These are phyloP conservation scores for Talaromyces pinophilus DNA, from an alignment of 2,329 filamentous ascomycete species.

Conservation along the genomic window DNA sequence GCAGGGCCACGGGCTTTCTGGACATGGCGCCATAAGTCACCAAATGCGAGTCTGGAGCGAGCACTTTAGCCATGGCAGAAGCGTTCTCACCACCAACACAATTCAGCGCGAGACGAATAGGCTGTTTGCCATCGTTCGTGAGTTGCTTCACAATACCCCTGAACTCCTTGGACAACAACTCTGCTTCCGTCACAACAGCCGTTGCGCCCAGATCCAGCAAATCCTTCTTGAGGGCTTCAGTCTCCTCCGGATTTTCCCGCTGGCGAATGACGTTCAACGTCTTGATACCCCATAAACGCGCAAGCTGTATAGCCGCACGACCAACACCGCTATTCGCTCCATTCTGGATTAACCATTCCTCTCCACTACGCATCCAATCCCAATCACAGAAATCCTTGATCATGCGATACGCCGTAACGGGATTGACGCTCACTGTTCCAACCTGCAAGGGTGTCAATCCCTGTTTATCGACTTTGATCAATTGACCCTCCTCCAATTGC, in stretches of 20 bases:
- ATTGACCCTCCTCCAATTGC: conserved; percentile 59
- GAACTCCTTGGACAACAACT: conserved; percentile 51
- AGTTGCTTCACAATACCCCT: conserved; percentile 61
- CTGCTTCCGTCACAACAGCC: conserved; percentile 63
- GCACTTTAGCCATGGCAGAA: conserved; percentile 71
- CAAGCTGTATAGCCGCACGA: conserved; percentile 86
- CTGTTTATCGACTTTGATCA: conserved; percentile 70
- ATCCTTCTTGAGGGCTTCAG: conserved; percentile 63
- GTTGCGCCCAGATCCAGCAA: conserved; percentile 63
- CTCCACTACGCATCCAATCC: conserved; percentile 57
- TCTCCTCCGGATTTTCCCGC: conserved; percentile 64
- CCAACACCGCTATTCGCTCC: conserved; percentile 94
- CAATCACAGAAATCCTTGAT: conserved; percentile 71
- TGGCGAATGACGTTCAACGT: conserved; percentile 87
- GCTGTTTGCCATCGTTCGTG: conserved; percentile 70
- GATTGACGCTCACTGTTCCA: conserved; percentile 88
- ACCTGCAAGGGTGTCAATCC: conserved; percentile 75
- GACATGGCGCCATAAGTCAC: conserved; percentile 97
- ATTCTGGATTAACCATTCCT: conserved; percentile 96
- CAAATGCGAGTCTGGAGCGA: conserved; percentile 69
- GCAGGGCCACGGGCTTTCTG: conserved; percentile 77
- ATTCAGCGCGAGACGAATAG: conserved; percentile 78
- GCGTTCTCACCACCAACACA: conserved; percentile 90
- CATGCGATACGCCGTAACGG: conserved; percentile 92
- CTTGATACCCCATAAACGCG: conserved; percentile 78